Evolutionary conservation across 495 filamentous ascomycete species (phyloP).

Genomic region (Pseudevernia furfuracea): DNA sequence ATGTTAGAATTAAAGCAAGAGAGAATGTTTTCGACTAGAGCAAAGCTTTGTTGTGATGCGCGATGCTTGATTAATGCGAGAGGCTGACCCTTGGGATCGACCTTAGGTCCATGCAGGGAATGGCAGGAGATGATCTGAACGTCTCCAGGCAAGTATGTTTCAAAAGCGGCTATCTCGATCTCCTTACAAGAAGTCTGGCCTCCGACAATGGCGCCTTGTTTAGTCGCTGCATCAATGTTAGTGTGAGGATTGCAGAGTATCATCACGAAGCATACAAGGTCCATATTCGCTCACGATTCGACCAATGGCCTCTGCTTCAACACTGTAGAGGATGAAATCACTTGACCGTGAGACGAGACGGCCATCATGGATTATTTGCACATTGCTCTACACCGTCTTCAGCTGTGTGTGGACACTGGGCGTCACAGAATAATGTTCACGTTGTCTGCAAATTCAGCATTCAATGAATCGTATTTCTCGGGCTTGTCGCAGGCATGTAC

Average conservation of each 20-base stretch:
- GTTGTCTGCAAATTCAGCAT: slow-evolving; percentile 68
- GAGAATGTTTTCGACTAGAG: slow-evolving; percentile 71
- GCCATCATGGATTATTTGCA: slow-evolving; percentile 79
- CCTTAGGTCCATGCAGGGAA: slow-evolving; percentile 88
- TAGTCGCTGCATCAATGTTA: slow-evolving; percentile 60
- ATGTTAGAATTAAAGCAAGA: slow-evolving; percentile 72
- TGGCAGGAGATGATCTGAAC: slow-evolving; percentile 95
- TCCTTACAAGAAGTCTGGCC: slow-evolving; percentile 98
- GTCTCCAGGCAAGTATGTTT: slow-evolving; percentile 76
- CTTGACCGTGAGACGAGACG: slow-evolving; percentile 89
- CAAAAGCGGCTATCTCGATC: slow-evolving; percentile 89
- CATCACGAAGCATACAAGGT: slow-evolving; percentile 61
- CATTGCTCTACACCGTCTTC: slow-evolving; percentile 49
- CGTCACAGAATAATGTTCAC: slow-evolving; percentile 34
- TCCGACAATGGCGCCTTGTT: slow-evolving; percentile 85
- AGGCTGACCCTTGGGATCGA: slow-evolving; percentile 80
- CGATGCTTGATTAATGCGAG: slow-evolving; percentile 88
- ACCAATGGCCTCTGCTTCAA: slow-evolving; percentile 86
- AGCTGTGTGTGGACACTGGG: slow-evolving; percentile 4
- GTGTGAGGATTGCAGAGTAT: slow-evolving; percentile 20
- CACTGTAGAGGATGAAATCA: slow-evolving; percentile 96
- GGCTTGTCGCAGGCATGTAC: slow-evolving; percentile 89
- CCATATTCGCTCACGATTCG: slow-evolving; percentile 77
- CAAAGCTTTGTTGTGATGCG: slow-evolving; percentile 65
- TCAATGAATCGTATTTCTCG: slow-evolving; percentile 71